A percentile compares a stretch with the other conserved stretches of the same genome.
phyloP scores from a whole-genome alignment of 2,329 filamentous ascomycete species.

The Madurella mycetomatis region DNA sequence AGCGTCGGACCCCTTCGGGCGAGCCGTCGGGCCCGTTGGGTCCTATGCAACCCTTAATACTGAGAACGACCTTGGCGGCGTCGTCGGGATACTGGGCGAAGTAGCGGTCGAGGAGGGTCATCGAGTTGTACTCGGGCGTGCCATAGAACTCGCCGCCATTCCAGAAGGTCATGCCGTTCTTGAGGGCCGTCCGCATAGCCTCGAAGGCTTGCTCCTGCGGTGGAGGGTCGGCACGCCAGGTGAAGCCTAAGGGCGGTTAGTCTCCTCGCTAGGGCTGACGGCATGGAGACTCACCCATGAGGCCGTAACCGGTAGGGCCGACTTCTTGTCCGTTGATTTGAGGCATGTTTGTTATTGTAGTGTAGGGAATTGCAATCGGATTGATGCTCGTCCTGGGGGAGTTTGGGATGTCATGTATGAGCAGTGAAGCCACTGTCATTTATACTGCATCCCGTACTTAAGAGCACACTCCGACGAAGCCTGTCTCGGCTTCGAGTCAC shows the following conservation, averaged over 20 bases:
- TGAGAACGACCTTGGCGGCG: conserved; percentile 56
- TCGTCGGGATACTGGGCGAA: conserved; percentile 60
- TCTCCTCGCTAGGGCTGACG: neutral
- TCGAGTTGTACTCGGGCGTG: conserved; percentile 48
- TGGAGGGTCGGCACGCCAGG: conserved; percentile 37
- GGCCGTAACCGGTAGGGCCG: conserved; percentile 30
- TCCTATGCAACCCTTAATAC: conserved; percentile 43
- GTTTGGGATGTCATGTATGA: no score
- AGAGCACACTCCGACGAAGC: no score
- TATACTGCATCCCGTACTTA: no score
- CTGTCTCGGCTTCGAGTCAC: no score
- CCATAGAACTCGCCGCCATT: conserved; percentile 59
- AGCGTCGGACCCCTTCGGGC: conserved; percentile 50
- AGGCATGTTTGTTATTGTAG: conserved; percentile 24
- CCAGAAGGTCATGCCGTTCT: conserved; percentile 36
- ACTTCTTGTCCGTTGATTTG: conserved; percentile 29
- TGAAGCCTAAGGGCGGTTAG: conserved; percentile 34
- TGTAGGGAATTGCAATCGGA: neutral
- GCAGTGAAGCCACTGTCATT: no score
- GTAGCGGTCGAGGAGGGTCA: conserved; percentile 56
- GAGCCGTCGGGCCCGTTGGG: conserved; percentile 53
- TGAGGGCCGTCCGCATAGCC: conserved; percentile 51
- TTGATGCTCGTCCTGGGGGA: no score
- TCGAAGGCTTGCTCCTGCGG: conserved; percentile 48
- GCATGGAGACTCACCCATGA: conserved; percentile 28